Conservation (phyloP, 2,329 filamentous ascomycete genomes). For the Fusarium albidum region DNA sequence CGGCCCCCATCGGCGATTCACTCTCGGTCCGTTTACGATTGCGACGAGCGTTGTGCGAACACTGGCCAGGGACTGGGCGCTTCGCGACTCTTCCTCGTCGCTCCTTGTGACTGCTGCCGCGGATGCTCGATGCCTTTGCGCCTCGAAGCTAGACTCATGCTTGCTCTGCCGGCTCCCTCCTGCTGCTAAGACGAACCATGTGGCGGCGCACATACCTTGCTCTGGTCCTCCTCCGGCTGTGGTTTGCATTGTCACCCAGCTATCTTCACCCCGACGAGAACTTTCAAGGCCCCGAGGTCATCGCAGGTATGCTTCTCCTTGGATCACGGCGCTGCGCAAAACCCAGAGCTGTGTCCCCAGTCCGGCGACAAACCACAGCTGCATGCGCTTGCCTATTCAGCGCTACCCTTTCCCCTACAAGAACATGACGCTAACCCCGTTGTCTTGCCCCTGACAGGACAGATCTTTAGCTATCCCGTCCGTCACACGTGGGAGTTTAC, state of each 20-base stretch:
- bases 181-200: constrained; percentile 63
- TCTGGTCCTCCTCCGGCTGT: constrained; percentile 85
- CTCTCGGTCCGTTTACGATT: neutral
- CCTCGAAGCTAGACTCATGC: constrained; percentile 37
- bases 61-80: neutral
- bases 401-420: neutral
- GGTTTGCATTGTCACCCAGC: constrained; percentile 92
- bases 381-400: neutral
- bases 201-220: constrained; percentile 91
- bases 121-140: constrained; percentile 31
- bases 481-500: constrained; percentile 97
- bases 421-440: constrained; percentile 22
- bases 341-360: neutral
- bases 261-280: constrained; percentile 99
- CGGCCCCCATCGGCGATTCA: neutral
- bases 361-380: no score
- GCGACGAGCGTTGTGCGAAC: constrained; percentile 11
- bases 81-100: constrained; percentile 8
- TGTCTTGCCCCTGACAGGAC: constrained; percentile 62
- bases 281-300: constrained; percentile 97
- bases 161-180: constrained; percentile 35
- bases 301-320: constrained; percentile 75
- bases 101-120: constrained; percentile 19
- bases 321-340: constrained; percentile 1
- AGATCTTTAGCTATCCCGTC: constrained; percentile 91